Evolutionary conservation across 768 basidiomycete species (phyloP), one percentile per base, ranked within the genome.

Genomic region (Leccinum pellstonianum): DNA sequence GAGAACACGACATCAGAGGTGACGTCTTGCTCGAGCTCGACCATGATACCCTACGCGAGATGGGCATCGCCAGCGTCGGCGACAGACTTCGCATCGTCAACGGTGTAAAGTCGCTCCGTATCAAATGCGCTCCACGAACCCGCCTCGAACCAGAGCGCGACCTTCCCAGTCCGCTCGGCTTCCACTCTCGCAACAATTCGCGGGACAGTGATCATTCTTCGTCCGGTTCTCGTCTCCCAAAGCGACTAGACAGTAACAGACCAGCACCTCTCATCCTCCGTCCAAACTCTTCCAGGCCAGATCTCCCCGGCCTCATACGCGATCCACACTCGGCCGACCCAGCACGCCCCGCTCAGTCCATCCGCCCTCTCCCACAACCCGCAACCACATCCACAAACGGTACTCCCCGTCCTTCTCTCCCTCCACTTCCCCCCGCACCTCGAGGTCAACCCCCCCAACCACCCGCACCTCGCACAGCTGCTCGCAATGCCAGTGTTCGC

Each of bases 21-120:
- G 90, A 93, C 69, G 87, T 99, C 21, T 76, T 99, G 17, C 80
- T 98, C 53, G 97, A 99, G 63, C 77, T 98, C 49, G 96, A 98
- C 69, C 91, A 95, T 73, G 74, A 78, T 7, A 88, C 86, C 2
- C 77, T 99, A 53, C 92, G 88, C 70, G 97, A 99, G 75, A 91
- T 98, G 86, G 90, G 90, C 14, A 83, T 99, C 29, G 67, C 80
- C 33, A 93, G 89, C 73, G 88, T 99, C 46, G 97, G 97, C 11
- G 97, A 99, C 74, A 80, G 95, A 52, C 84, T 98, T 8, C 83
- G 93, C 69, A 90, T 99, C 53, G 68, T 93, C 19, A 89, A 85
- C 58, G 96, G 87, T 1, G 90, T 99, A 60, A 95, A 94, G 70
- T 70, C 77, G 5, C 79, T 98, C 15, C 79, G 95, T 35, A 81